Base-by-base conservation (phyloP, 2,329 filamentous ascomycete species). In the Stagonosporopsis cucurbitacearum region DNA sequence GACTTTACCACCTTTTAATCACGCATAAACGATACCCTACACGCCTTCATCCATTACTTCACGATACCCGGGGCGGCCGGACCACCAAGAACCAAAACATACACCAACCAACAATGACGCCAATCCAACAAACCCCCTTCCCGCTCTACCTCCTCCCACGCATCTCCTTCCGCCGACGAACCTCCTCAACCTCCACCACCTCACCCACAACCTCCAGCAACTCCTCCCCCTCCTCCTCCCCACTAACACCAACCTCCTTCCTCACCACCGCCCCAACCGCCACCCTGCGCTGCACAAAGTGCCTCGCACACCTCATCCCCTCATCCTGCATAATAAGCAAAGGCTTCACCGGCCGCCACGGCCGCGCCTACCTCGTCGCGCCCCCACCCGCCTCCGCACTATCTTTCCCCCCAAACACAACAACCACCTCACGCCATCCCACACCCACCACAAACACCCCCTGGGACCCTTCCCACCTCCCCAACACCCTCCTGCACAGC, bases 311-410 rank as follows among this genome's bases (percentile, higher is more conserved):
- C 65, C 78, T 88, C 42, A 84, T 84, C 59, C 78, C 84, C 50
- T 82, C 82, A 15, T 80, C 80, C 6, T 84, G 86, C 59, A 86
- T 88, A 54, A 84, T 88, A 65, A 82, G 78, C 75, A 87, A 87
- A 75, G 85, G 85, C 50, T 88, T 88, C 73, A 88, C 84, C 22
- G 86, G 86, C 59, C 82, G 85, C 17, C 83, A 88, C 69, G 86
- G 86, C 6, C 83, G 85, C 53, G 86, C 86, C 37, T 88, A 86
- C 71, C 83, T 88, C 54, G 84, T 88, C 28, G 77, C 82, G 1
- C 79, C 82, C 2, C 71, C 75, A 1, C 6, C 64, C 74, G 6
- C 66, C 72, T 32, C 15, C n/a, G 28, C 53, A 7, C 15, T 56
- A 0, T 22, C 60, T 1, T 12, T 47, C 39, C 72, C 41, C 23